Conservation (phyloP, 495 filamentous ascomycete genomes). For the Lophiotrema nucula region DNA sequence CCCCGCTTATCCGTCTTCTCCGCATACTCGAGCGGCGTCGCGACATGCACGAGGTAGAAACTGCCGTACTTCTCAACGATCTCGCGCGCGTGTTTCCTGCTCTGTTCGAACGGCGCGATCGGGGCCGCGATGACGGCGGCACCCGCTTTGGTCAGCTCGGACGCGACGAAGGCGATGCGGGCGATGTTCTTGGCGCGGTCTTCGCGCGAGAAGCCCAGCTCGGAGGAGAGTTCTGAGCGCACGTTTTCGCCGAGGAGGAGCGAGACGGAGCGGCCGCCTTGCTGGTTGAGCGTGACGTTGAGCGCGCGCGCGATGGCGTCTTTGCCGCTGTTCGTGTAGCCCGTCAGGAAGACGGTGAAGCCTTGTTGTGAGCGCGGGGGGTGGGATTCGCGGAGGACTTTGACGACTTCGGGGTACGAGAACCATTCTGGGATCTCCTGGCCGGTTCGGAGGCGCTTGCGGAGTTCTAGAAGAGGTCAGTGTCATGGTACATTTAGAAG, state of each 20-base stretch:
- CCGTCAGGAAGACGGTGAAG: conserved; percentile 97
- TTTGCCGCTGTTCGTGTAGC: conserved; percentile 95
- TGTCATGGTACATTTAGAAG: background rate
- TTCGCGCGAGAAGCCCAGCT: conserved; percentile 90
- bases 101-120: conserved; percentile 89
- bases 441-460: conserved; percentile 81
- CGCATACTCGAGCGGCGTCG: conserved; percentile 84
- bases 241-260: conserved; percentile 94
- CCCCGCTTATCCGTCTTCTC: conserved; percentile 95
- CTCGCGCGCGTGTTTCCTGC: conserved; percentile 72
- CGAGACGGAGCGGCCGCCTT: conserved; percentile 90
- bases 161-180: conserved; percentile 93
- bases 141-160: conserved; percentile 87
- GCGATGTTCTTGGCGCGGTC: conserved; percentile 95
- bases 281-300: conserved; percentile 97
- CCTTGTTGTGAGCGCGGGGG: conserved; percentile 85
- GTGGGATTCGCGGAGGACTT: conserved; percentile 90
- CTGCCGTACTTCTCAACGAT: conserved; percentile 80
- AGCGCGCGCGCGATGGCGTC: conserved; percentile 92
- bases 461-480: conserved; percentile 61
- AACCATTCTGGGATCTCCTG: conserved; percentile 98
- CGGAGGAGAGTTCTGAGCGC: conserved; percentile 85
- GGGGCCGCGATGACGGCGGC: conserved; percentile 95
- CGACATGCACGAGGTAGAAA: conserved; percentile 94
- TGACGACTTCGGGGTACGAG: conserved; percentile 98